A percentile compares a stretch with the other conserved stretches of the same genome.
These are phyloP conservation scores for Fraxinus paxiana DNA, from an alignment of 305 asterid species.

Conservation along the genomic window DNA sequence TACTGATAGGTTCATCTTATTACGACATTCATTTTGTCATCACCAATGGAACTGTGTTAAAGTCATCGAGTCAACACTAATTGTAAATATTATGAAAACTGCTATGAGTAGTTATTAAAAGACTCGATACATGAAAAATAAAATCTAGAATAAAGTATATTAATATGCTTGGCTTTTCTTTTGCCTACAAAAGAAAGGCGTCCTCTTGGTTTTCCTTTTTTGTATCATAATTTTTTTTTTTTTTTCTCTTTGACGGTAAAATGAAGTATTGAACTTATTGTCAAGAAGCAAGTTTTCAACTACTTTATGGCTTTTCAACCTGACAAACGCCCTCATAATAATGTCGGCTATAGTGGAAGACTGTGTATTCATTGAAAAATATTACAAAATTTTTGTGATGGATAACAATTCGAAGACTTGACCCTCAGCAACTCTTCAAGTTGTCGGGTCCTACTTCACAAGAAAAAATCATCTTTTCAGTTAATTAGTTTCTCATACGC, in stretches of 20 bases:
- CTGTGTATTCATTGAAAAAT: neutral
- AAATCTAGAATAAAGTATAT: neutral
- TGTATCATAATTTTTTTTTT: neutral
- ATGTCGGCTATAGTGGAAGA: neutral
- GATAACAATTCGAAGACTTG: neutral
- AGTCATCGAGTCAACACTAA: neutral
- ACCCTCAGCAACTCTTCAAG: neutral
- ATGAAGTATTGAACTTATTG: neutral
- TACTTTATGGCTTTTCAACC: neutral
- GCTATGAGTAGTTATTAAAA: neutral
- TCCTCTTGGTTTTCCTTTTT: too few species aligned
- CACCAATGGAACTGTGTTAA: neutral
- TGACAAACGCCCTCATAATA: neutral
- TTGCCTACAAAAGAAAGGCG: neutral
- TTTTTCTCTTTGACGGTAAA: neutral
- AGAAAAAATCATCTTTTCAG: neutral
- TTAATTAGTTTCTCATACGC: neutral
- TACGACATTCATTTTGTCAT: neutral
- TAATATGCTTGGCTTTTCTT: neutral
- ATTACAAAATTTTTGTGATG: neutral
- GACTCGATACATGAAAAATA: neutral
- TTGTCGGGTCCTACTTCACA: neutral
- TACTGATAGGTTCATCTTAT: neutral
- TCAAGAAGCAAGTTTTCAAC: neutral
- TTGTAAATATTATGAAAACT: neutral